Conservation (phyloP, 768 basidiomycete genomes). For the Panaeolus papilionaceus region DNA sequence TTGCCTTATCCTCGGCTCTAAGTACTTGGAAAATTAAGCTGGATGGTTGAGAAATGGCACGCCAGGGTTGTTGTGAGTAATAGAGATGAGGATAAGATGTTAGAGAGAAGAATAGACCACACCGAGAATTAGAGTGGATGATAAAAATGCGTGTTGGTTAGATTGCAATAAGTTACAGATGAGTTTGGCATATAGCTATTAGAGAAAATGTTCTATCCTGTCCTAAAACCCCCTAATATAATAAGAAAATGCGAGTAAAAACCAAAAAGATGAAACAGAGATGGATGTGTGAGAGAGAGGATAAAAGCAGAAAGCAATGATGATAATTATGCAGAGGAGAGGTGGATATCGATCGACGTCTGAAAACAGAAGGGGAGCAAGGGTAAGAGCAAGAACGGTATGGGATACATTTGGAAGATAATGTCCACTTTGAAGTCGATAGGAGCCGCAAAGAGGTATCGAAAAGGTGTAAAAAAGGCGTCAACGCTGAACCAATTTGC, state of each 20-base stretch:
- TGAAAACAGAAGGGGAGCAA: not conserved
- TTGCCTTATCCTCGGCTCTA: conserved; percentile 13
- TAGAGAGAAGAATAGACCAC: not conserved
- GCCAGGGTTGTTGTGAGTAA: not conserved
- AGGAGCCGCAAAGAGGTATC: not conserved
- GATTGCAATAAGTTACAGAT: conserved; percentile 16
- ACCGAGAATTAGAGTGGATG: not conserved
- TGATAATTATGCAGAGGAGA: conserved; percentile 4
- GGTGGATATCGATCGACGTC: not conserved
- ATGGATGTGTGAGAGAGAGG: conserved; percentile 3
- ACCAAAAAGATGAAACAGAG: not conserved
- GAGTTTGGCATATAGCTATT: conserved; percentile 10
- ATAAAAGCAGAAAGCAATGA: conserved; percentile 2
- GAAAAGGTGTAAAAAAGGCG: not conserved
- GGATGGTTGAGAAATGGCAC: not conserved
- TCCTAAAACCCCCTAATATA: conserved; percentile 12
- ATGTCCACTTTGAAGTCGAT: conserved; percentile 6
- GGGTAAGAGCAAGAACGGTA: conserved; percentile 1
- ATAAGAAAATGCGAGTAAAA: conserved; percentile 2
- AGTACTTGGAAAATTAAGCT: not conserved
- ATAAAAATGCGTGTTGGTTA: conserved; percentile 1
- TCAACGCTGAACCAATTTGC: conserved; percentile 10
- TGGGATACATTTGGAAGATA: not conserved
- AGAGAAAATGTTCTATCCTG: conserved; percentile 10
- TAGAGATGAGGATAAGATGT: not conserved